Conservation (phyloP, 768 basidiomycete genomes). For the Daedalea quercina region DNA sequence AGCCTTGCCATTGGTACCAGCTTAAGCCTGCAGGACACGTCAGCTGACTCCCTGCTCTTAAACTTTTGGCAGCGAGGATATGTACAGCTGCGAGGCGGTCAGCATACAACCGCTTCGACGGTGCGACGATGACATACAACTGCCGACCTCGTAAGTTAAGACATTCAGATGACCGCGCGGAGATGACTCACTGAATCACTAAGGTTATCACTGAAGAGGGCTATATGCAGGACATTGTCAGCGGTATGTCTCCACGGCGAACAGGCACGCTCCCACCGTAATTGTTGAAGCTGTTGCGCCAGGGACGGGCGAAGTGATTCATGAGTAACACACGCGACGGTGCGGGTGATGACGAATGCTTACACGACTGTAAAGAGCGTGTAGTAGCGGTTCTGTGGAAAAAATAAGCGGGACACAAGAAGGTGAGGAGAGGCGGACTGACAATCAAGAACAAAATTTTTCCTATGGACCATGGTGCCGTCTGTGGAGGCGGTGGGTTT, state of each 20-base stretch:
- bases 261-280: conserved; percentile 33
- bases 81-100: not conserved
- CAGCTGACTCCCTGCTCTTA: not conserved
- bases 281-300: conserved; percentile 39
- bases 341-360: conserved; percentile 16
- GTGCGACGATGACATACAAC: conserved; percentile 13
- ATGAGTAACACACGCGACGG: no score
- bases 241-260: not conserved
- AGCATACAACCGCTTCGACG: no score
- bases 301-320: not conserved
- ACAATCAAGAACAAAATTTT: conserved; percentile 51
- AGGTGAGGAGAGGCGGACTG: conserved; percentile 1
- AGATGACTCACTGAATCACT: conserved; percentile 12
- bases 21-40: conserved; percentile 29
- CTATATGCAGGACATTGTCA: conserved; percentile 18
- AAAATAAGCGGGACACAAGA: not conserved
- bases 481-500: conserved; percentile 23
- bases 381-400: conserved; percentile 51
- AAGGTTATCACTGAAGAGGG: conserved; percentile 32
- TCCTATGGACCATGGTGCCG: conserved; percentile 48
- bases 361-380: conserved; percentile 43
- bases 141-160: not conserved
- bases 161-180: not conserved
- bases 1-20: conserved; percentile 57
- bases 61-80: conserved; percentile 2